Conservation (phyloP, 805 yeast species). For the Maudiozyma barnettii region DNA sequence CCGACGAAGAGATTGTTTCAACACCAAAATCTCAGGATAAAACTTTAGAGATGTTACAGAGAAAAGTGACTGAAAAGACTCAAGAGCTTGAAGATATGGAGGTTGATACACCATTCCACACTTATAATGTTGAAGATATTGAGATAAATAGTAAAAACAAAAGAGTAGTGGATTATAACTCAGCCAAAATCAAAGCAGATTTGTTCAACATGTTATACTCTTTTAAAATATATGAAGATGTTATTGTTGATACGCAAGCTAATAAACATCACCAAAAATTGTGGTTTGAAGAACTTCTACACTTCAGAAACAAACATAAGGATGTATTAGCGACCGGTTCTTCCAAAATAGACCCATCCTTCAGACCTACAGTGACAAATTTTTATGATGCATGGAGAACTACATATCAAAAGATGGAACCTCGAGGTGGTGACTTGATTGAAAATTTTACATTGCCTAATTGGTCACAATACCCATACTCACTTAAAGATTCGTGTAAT, state of each 20-base stretch:
- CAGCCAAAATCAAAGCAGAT: slow-evolving; percentile 18
- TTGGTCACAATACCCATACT: slow-evolving; percentile 19
- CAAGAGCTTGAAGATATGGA: neutral
- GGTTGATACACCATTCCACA: neutral
- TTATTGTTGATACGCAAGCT: slow-evolving; percentile 2
- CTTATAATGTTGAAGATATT: slow-evolving; percentile 1
- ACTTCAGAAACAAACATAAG: neutral
- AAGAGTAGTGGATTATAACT: slow-evolving; percentile 3
- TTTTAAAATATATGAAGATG: slow-evolving; percentile 15
- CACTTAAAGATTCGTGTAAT: slow-evolving; percentile 12
- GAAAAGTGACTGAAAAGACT: neutral
- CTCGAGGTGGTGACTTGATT: slow-evolving; percentile 8
- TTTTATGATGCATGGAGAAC: slow-evolving; percentile 21
- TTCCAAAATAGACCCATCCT: too few species aligned
- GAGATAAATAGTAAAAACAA: neutral
- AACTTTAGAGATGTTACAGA: neutral
- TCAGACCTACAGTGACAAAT: slow-evolving; percentile 4
- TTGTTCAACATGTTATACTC: slow-evolving; percentile 25
- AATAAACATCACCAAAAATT: neutral
- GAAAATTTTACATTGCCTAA: slow-evolving; percentile 23
- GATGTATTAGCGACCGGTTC: too few species aligned
- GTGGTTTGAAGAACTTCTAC: slow-evolving; percentile 7
- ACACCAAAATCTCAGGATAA: neutral
- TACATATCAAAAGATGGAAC: slow-evolving; percentile 5
- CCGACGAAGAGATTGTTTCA: neutral